phyloP scores from a whole-genome alignment of 1,284 basidiomycete genomes.

The Cryptococcus hybrid region DNA sequence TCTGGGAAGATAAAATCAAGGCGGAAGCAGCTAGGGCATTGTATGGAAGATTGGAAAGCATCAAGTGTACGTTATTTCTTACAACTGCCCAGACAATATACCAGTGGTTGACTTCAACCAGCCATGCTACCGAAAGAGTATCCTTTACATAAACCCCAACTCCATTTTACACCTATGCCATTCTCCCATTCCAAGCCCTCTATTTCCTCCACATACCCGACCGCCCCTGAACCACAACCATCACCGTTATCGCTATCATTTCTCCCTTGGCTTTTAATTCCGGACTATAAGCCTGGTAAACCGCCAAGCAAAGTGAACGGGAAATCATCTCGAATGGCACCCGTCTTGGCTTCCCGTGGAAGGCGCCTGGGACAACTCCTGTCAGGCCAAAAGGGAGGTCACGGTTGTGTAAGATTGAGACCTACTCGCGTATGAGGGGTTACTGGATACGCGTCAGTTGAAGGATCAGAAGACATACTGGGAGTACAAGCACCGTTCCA shows the following conservation, averaged over 20 bases:
- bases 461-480: conserved; percentile 43
- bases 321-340: conserved; percentile 16
- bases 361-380: conserved; percentile 24
- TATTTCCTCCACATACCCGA: conserved; percentile 9
- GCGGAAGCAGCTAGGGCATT: conserved; percentile 59
- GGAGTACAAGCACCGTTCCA: conserved; percentile 46
- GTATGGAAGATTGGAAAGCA: conserved; percentile 37
- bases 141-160: conserved; percentile 53
- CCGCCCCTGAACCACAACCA: conserved; percentile 17
- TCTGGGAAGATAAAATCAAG: conserved; percentile 60
- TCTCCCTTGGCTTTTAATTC: conserved; percentile 55
- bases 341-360: conserved; percentile 27
- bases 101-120: conserved; percentile 11
- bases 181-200: conserved; percentile 62
- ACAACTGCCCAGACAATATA: neutral
- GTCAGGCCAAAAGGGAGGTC: conserved; percentile 28
- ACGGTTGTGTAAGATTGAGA: conserved; percentile 40
- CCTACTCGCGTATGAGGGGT: conserved; percentile 52
- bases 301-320: conserved; percentile 54
- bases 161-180: conserved; percentile 59
- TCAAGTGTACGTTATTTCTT: conserved; percentile 13
- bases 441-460: conserved; percentile 1
- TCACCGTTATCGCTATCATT: conserved; percentile 14
- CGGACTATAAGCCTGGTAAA: conserved; percentile 55
- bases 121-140: conserved; percentile 37